Evolutionary conservation across 768 basidiomycete species (phyloP), one percentile per base, ranked within the genome.

Genomic region (Arthromyces matolae): DNA sequence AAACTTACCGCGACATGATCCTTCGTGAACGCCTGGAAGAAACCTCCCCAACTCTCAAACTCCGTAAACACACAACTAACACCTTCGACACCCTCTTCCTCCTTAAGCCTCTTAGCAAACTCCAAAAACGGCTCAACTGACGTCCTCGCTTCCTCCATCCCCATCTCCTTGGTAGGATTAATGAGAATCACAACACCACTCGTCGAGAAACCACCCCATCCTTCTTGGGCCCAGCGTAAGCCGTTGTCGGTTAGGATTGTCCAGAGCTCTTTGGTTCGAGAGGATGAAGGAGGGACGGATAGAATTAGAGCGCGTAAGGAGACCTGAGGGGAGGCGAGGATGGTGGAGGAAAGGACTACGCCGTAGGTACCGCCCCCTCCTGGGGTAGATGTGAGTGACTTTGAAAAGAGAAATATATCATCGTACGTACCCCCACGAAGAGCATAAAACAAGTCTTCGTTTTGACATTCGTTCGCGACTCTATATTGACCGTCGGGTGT

Each of bases 401-500:
- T 27, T 12, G 23, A 25, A 31, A 33, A 42, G 10, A 12, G 7
- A 12, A 19, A 8, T 1, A 14, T 45, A 54, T n/a, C n/a, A 38
- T 19, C 9, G 2, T 3, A 23, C 13, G n/a, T 42, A 69, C 73
- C 73, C 42, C 73, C 73, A 25, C 72, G 69, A 28, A 81, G 69
- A 13, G 78, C 79, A 48, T 71, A 81, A 62, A 79, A 80, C 0
- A 80, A 67, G 60, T 80, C 78, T 45, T 65, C 48, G 49, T 79
- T 76, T 54, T 79, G 70, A 38, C 73, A 75, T 10, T 65, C 69
- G 59, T 78, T 80, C 3, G 64, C 78, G 1, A 65, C 67, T 23
- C 73, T 68, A 51, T 62, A 62, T 20, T 63, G 49, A 0, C 79
- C 80, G 55, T 78, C 76, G 0, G 80, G 77, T 2, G 78, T 79